Evolutionary conservation across 768 basidiomycete genomes (phyloP).

Genomic region (Leccinum subtestaceum): DNA sequence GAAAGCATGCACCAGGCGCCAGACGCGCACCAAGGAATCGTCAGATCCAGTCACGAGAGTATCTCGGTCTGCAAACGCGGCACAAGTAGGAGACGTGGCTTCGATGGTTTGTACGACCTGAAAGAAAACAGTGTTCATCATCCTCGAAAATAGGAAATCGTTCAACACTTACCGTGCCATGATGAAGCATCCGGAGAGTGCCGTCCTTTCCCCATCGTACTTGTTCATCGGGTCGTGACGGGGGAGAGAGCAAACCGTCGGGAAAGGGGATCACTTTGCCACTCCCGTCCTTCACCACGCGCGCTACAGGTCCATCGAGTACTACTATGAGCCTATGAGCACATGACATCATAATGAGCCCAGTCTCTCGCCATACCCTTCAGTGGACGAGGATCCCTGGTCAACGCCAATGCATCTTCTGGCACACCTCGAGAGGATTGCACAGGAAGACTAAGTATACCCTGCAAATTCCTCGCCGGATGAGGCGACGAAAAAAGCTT

Average conservation of each 20-base stretch:
- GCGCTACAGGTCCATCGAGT: conserved; percentile 40
- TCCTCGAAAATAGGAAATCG: background rate
- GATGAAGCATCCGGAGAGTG: conserved; percentile 60
- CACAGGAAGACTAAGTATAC: conserved; percentile 68
- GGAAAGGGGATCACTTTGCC: conserved; percentile 57
- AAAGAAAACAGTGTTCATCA: conserved; percentile 6
- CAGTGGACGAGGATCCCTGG: conserved; percentile 53
- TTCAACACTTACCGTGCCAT: conserved; percentile 49
- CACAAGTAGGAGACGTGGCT: conserved; percentile 67
- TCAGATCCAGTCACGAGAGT: conserved; percentile 78
- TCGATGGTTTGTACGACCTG: conserved; percentile 79
- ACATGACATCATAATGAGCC: background rate
- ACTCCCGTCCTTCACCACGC: conserved; percentile 47
- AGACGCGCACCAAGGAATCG: conserved; percentile 80
- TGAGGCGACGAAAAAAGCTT: conserved; percentile 80
- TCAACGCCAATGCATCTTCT: conserved; percentile 74
- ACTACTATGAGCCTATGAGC: conserved; percentile 32
- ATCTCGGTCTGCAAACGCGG: conserved; percentile 70
- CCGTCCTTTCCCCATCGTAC: conserved; percentile 63
- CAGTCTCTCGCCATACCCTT: conserved; percentile 42
- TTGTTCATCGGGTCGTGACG: conserved; percentile 62
- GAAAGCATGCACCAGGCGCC: conserved; percentile 53
- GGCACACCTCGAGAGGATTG: conserved; percentile 74
- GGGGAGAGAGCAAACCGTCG: conserved; percentile 54
- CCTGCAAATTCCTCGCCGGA: conserved; percentile 70